Base-by-base conservation (phyloP, 108 stramenopile species). In the Nannochloropsis gaditana region DNA sequence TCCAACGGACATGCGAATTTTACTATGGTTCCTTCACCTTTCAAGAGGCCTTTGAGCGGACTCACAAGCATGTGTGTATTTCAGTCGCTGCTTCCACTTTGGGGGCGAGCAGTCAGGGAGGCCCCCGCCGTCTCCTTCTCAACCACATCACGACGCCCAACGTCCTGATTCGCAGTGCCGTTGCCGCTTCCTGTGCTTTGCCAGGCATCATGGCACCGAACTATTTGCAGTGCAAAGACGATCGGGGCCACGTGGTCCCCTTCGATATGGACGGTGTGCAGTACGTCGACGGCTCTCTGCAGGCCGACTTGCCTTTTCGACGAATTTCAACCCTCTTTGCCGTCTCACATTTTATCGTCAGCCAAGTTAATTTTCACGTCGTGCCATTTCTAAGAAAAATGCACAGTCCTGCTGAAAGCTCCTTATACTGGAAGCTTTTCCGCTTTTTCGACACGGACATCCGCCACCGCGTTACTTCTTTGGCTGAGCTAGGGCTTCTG, bases 131-230 rank as follows among this genome's bases (percentile, higher is more conserved):
- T 73, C 15, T 73, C 59, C n/a, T 73, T 15, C 92, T 99, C 41
- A 99, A 99, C 89, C 98, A 99, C 90, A 92, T 99, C 59, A 98
- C 97, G 44, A 95, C 97, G 10, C 99, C 99, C 43, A 96, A 99
- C 89, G 96, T 98, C 43, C 89, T 97, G 17, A 94, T 99, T 43
- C 98, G 99, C 97, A 92, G 92, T 85, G 99, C 97, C 45, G 96
- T 96, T 2, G 93, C 94, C 9, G 96, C 96, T 10, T 93, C 92
- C 44, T 96, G 96, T 86, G 95, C 96, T 11, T 86, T 96, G 2
- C 96, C 96, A 15, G 96, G 96, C 9, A 94, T 96, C 79, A 95
- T 95, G 95, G 91, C 92, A 44, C 94, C 95, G 2, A 92, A 95
- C 11, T 94, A 95, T 88, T 89, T 96, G 11, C 91, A 94, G 91